Conservation (phyloP, 495 filamentous ascomycete genomes). For the Cenococcum geophilum region DNA sequence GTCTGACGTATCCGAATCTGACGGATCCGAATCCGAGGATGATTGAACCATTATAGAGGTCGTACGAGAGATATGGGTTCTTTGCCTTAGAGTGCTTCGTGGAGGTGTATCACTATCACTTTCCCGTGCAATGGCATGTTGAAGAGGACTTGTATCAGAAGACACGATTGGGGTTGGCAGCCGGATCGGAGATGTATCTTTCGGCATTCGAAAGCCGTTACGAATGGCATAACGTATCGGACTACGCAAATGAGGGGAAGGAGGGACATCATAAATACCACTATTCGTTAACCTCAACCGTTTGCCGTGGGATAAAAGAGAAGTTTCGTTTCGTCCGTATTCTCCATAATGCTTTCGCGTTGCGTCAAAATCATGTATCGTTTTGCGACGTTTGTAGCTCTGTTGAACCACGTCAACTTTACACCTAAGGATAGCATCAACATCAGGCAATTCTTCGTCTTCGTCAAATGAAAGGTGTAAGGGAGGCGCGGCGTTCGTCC, state of each 20-base stretch:
- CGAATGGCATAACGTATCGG: neutral
- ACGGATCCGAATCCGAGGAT: conserved; percentile 11
- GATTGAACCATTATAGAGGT: neutral
- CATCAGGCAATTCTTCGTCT: conserved; percentile 31
- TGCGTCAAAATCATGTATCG: conserved; percentile 9
- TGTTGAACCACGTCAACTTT: neutral
- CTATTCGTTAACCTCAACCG: neutral
- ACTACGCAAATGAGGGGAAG: conserved; percentile 5
- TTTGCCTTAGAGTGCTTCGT: neutral
- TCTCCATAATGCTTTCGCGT: neutral
- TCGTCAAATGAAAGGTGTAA: neutral
- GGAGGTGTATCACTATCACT: conserved; percentile 1
- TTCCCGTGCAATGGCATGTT: neutral
- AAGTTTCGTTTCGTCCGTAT: too few relatives aligned
- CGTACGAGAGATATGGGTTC: neutral
- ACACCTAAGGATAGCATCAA: conserved; percentile 15
- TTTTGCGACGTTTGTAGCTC: conserved; percentile 27
- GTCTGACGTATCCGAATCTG: too few relatives aligned
- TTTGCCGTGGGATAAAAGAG: too few relatives aligned
- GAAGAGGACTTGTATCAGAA: neutral
- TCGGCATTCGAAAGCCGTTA: neutral
- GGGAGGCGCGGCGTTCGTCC: neutral
- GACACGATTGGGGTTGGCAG: conserved; percentile 1
- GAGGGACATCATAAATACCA: neutral
- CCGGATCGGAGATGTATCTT: neutral